A percentile compares a stretch with the other conserved stretches of the same genome.
phyloP scores from a whole-genome alignment of 2,329 filamentous ascomycete species.

The Phialemoniopsis sp. region DNA sequence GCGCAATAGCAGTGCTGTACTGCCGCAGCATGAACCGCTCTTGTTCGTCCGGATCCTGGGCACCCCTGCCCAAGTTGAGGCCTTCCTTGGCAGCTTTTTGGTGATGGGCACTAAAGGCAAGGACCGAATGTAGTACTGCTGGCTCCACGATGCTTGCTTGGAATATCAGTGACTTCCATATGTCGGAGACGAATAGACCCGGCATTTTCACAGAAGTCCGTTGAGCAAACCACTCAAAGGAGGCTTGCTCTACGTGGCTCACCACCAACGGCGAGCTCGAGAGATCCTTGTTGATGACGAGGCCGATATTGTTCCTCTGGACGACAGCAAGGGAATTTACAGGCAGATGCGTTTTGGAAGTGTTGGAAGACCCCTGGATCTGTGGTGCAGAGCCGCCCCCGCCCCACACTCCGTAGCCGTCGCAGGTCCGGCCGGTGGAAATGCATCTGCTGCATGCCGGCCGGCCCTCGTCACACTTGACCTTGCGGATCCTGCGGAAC shows the following conservation, averaged over 20 bases:
- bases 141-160: slow-evolving; percentile 27
- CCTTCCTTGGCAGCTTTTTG: slow-evolving; percentile 5
- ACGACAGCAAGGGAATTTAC: no score
- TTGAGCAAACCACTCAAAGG: slow-evolving; percentile 37
- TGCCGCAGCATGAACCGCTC: slow-evolving; percentile 22
- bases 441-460: slow-evolving; percentile 21
- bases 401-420: slow-evolving; percentile 14
- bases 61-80: neutral
- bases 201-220: slow-evolving; percentile 28
- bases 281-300: no score
- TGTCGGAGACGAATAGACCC: slow-evolving; percentile 24
- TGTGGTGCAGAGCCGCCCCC: neutral
- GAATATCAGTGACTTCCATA: slow-evolving; percentile 30
- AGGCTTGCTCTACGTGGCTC: slow-evolving; percentile 21
- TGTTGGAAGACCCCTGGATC: neutral
- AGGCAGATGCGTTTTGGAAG: no score
- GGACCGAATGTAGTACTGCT: slow-evolving; percentile 28
- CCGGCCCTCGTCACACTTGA: slow-evolving; percentile 24
- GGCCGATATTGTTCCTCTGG: no score
- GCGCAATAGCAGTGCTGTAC: slow-evolving; percentile 27
- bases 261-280: neutral
- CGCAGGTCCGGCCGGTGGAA: slow-evolving; percentile 21
- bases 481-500: slow-evolving; percentile 18
- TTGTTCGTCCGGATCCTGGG: slow-evolving; percentile 2
- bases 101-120: slow-evolving; percentile 28